Evolutionary conservation across 192 early-diverging fungal genomes (phyloP).

Genomic region (Coemansia sp.): DNA sequence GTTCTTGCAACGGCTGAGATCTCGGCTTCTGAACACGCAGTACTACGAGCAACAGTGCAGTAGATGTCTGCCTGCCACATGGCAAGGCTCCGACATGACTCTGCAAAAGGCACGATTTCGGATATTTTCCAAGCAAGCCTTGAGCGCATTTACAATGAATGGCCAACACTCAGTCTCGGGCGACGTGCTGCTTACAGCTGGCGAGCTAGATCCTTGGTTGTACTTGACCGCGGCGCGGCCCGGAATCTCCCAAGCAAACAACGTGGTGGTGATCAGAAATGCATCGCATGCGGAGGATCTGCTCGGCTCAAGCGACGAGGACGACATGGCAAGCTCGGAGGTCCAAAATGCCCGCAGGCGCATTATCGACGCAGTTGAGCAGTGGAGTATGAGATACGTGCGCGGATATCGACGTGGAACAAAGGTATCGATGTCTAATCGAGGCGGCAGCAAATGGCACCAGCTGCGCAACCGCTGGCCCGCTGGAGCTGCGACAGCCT

Average conservation of each 20-base stretch:
- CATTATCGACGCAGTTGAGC: background rate
- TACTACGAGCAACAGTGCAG: conserved; percentile 16
- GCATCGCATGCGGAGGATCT: conserved; percentile 32
- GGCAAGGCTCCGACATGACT: background rate
- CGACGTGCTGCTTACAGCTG: conserved; percentile 11
- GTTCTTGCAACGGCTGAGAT: conserved; percentile 17
- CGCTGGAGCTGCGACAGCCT: too few relatives aligned
- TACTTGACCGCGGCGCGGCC: background rate
- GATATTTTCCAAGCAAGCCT: conserved; percentile 8
- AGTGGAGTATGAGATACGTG: background rate
- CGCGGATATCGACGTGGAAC: background rate
- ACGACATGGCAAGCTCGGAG: background rate
- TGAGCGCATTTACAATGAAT: background rate
- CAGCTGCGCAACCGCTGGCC: too few relatives aligned
- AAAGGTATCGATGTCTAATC: background rate
- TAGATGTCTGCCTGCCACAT: conserved; percentile 6
- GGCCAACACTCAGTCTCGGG: background rate
- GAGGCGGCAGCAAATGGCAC: background rate
- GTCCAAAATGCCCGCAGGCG: background rate
- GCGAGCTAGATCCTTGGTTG: conserved; percentile 33
- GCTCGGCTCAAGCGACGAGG: background rate
- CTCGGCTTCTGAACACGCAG: conserved; percentile 7
- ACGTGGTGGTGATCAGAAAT: conserved; percentile 2
- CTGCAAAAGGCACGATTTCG: conserved; percentile 6
- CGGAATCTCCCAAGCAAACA: background rate